Percentiles rank a stretch among this genome's conserved stretches.
Conservation (phyloP, 805 yeast genomes). For the Candida jianshihensis region DNA sequence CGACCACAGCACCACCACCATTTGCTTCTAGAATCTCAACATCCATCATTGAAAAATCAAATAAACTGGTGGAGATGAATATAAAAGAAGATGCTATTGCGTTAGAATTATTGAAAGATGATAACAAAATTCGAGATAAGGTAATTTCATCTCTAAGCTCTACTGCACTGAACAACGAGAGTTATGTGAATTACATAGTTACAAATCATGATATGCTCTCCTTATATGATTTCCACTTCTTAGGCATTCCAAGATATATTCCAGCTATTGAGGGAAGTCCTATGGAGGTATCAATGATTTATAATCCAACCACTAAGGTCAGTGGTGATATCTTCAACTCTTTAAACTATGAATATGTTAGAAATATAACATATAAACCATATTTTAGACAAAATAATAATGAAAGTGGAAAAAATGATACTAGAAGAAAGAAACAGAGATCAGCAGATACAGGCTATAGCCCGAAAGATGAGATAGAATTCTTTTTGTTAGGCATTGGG, state of each 20-base stretch:
- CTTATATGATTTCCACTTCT: slow-evolving; percentile 7
- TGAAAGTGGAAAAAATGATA: no score
- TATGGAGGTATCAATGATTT: slow-evolving; percentile 1
- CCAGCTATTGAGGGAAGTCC: background rate
- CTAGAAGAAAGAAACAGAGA: background rate
- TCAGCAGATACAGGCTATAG: background rate
- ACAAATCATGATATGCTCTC: background rate
- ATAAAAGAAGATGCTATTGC: slow-evolving; percentile 4
- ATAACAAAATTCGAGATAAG: background rate
- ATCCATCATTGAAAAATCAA: background rate
- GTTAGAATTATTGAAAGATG: background rate
- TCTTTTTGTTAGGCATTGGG: slow-evolving; percentile 7
- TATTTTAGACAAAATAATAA: no score
- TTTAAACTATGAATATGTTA: background rate
- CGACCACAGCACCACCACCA: slow-evolving; percentile 1
- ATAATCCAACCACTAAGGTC: background rate
- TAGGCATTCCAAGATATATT: slow-evolving; percentile 4
- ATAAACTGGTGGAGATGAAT: slow-evolving; percentile 3
- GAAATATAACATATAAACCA: background rate
- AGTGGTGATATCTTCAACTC: slow-evolving; percentile 10
- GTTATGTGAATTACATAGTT: slow-evolving; percentile 4
- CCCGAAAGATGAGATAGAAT: background rate
- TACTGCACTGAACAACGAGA: slow-evolving; percentile 3
- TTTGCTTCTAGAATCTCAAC: background rate
- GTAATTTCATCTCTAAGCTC: slow-evolving; percentile 1